Conservation (phyloP, 305 asterid species). For the Fraxinus angustifolia region DNA sequence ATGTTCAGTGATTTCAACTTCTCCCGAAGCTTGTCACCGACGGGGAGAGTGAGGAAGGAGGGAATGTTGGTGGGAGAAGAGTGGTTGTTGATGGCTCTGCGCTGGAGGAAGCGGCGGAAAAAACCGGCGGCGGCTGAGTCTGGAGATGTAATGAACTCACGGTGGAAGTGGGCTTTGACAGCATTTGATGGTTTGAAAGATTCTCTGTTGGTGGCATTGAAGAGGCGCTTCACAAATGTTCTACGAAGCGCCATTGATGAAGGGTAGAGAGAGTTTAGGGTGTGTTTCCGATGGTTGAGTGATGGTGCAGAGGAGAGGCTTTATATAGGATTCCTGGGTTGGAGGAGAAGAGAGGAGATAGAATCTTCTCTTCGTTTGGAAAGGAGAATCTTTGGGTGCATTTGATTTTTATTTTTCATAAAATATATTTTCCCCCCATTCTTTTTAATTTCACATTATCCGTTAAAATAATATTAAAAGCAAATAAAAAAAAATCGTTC, state of each 20-base stretch:
- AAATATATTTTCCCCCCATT: too few relatives aligned
- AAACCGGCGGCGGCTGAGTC: constrained; percentile 25
- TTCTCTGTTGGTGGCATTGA: constrained; percentile 15
- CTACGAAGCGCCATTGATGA: constrained; percentile 59
- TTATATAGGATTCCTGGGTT: constrained; percentile 43
- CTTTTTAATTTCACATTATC: too few relatives aligned
- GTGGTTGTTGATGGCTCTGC: constrained; percentile 42
- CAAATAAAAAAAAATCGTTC: too few relatives aligned
- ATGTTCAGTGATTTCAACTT: constrained; percentile 39
- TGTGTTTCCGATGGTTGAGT: constrained; percentile 26
- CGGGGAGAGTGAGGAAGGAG: constrained; percentile 46
- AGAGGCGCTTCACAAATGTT: constrained; percentile 41
- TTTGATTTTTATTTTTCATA: too few relatives aligned
- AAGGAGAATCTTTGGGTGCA: background rate
- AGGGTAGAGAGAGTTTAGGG: background rate
- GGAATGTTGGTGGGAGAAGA: constrained; percentile 36
- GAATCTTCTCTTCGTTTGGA: constrained; percentile 6
- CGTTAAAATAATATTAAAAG: too few relatives aligned
- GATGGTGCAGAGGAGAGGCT: constrained; percentile 20
- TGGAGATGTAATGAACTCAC: background rate
- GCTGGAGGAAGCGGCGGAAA: constrained; percentile 53
- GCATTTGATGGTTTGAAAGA: background rate
- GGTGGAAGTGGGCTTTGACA: constrained; percentile 18
- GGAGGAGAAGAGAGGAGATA: constrained; percentile 25
- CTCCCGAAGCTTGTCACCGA: constrained; percentile 64